phyloP scores from a whole-genome alignment of 805 yeast genomes.

The Candida schatavii region DNA sequence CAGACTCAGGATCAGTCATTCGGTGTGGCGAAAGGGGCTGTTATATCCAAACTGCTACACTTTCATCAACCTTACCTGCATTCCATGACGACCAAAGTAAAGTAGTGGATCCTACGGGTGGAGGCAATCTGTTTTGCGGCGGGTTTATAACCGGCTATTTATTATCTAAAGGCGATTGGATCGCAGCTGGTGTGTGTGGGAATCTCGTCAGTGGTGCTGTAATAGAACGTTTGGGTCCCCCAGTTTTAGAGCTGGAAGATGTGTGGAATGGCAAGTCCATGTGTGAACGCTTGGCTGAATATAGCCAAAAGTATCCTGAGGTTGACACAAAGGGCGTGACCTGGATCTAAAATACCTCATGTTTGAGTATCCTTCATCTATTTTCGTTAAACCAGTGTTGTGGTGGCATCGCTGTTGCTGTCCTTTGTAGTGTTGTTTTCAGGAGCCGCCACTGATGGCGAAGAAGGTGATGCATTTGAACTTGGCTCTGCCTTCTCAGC shows the following conservation, averaged over 20 bases:
- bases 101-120: slow-evolving; percentile 45
- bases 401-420: slow-evolving; percentile 6
- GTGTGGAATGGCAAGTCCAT: slow-evolving; percentile 62
- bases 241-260: slow-evolving; percentile 35
- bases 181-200: slow-evolving; percentile 61
- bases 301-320: slow-evolving; percentile 23
- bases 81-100: slow-evolving; percentile 51
- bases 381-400: no score
- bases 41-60: slow-evolving; percentile 34
- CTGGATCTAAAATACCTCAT: no score
- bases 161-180: slow-evolving; percentile 45
- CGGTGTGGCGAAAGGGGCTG: slow-evolving; percentile 81
- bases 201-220: slow-evolving; percentile 76
- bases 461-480: no score
- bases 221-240: slow-evolving; percentile 81
- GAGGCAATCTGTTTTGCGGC: slow-evolving; percentile 45
- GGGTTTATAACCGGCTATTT: slow-evolving; percentile 53
- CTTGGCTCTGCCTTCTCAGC: neutral
- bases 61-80: slow-evolving; percentile 59
- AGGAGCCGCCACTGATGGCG: neutral
- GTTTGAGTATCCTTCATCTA: no score
- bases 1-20: slow-evolving; percentile 52
- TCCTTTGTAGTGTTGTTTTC: neutral
- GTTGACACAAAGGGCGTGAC: no score
- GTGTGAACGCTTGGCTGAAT: slow-evolving; percentile 41